Percentiles rank a stretch among this genome's conserved stretches.
Evolutionary conservation across 2,329 filamentous ascomycete genomes (phyloP).

Genomic region (Grosmannia serpens): DNA sequence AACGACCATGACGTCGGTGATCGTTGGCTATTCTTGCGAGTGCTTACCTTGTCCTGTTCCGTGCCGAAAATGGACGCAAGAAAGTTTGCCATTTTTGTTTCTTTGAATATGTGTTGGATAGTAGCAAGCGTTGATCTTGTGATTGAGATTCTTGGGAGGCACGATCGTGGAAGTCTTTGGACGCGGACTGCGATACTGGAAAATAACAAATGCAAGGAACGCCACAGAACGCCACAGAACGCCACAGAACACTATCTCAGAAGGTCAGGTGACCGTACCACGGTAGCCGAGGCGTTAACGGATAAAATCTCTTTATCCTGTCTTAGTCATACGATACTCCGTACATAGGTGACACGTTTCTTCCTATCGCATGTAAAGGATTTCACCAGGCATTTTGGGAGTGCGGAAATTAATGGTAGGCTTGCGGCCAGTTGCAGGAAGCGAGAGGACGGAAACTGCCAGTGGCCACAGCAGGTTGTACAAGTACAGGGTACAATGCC

Average conservation of each 20-base stretch:
- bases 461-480: neutral
- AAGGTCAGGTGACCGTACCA: neutral
- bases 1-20: neutral
- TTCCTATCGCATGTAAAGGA: too few relatives aligned
- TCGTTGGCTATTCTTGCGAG: neutral
- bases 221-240: neutral
- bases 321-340: too few relatives aligned
- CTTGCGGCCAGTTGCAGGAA: neutral
- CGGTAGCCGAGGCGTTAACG: neutral
- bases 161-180: neutral
- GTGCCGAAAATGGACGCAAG: conserved; percentile 99
- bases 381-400: too few relatives aligned
- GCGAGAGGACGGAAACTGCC: neutral
- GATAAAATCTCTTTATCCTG: too few relatives aligned
- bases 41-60: conserved; percentile 74
- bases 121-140: neutral
- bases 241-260: neutral
- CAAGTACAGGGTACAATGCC: neutral
- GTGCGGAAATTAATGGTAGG: neutral
- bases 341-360: too few relatives aligned
- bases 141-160: neutral
- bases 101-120: neutral
- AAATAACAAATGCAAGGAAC: neutral
- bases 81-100: conserved; percentile 75
- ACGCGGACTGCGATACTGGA: neutral